Percentiles rank a stretch among this genome's conserved stretches.
Conservation (phyloP, 73 alveolate genomes). For the Paramecium pentaurelia region DNA sequence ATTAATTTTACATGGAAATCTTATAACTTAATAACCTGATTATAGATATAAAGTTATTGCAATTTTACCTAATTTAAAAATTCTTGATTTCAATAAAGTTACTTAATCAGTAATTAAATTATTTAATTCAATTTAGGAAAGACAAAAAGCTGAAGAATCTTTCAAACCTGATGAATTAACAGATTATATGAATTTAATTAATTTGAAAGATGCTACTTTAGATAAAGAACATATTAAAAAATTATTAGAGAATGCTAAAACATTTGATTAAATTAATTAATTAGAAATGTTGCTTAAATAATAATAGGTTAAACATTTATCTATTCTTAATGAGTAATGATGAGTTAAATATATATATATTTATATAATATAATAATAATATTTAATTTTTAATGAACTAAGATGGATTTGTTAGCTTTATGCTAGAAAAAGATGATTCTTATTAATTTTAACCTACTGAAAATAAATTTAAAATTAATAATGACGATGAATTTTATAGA, state of each 20-base stretch:
- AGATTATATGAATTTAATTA: conserved; percentile 34
- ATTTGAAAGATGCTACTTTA: conserved; percentile 10
- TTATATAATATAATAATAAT: not conserved
- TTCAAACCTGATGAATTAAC: conserved; percentile 19
- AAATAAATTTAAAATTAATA: not conserved
- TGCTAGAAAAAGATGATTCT: conserved; percentile 3
- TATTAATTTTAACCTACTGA: not conserved
- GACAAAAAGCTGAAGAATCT: not conserved
- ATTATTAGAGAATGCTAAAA: conserved; percentile 13
- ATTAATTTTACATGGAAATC: conserved; percentile 48
- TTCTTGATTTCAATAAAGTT: conserved; percentile 55
- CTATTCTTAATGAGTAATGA: conserved; percentile 25
- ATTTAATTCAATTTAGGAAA: not conserved
- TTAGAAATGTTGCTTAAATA: conserved; percentile 20
- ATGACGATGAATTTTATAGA: not conserved
- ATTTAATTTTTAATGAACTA: not conserved
- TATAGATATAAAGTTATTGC: conserved; percentile 51
- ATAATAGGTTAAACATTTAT: not conserved
- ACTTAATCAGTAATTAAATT: not conserved
- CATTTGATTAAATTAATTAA: conserved; percentile 26
- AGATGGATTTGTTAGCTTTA: not conserved
- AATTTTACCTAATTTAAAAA: conserved; percentile 38
- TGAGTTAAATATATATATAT: not conserved
- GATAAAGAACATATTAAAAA: conserved; percentile 23
- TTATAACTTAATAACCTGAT: conserved; percentile 50